Conservation (phyloP, 2,329 filamentous ascomycete genomes). For the Aspergillus persii region DNA sequence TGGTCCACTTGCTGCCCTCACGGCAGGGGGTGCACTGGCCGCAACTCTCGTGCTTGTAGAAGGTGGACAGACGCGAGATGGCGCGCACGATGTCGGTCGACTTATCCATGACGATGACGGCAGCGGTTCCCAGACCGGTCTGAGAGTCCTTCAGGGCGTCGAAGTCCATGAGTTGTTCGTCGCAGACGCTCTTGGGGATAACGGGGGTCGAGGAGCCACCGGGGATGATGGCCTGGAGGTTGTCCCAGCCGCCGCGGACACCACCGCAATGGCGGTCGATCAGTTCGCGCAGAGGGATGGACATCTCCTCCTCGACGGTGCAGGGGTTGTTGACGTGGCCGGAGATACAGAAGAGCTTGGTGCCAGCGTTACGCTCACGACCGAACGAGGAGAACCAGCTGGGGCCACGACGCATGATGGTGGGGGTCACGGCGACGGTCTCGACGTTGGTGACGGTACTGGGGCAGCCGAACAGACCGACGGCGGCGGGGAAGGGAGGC, state of each 20-base stretch:
- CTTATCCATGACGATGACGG: conserved; percentile 99
- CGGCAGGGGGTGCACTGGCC: conserved; percentile 99
- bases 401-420: conserved; percentile 88
- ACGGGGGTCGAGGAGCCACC: conserved; percentile 96
- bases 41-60: conserved; percentile 98
- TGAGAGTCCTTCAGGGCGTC: conserved; percentile 97
- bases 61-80: conserved; percentile 88
- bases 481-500: conserved; percentile 95
- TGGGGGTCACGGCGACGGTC: conserved; percentile 91
- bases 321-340: conserved; percentile 98
- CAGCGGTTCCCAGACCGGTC: conserved; percentile 93
- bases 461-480: conserved; percentile 96
- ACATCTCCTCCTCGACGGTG: conserved; percentile 99
- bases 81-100: conserved; percentile 92
- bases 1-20: conserved; percentile 98
- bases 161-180: conserved; percentile 98
- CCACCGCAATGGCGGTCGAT: conserved; percentile 99
- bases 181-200: conserved; percentile 83
- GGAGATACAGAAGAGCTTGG: conserved; percentile 97
- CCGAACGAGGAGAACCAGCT: conserved; percentile 93
- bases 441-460: conserved; percentile 98
- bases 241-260: conserved; percentile 96
- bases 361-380: conserved; percentile 92
- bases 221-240: conserved; percentile 90
- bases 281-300: conserved; percentile 88